Base-by-base conservation (phyloP, 108 stramenopile genomes). In the Fistulifera solaris region DNA sequence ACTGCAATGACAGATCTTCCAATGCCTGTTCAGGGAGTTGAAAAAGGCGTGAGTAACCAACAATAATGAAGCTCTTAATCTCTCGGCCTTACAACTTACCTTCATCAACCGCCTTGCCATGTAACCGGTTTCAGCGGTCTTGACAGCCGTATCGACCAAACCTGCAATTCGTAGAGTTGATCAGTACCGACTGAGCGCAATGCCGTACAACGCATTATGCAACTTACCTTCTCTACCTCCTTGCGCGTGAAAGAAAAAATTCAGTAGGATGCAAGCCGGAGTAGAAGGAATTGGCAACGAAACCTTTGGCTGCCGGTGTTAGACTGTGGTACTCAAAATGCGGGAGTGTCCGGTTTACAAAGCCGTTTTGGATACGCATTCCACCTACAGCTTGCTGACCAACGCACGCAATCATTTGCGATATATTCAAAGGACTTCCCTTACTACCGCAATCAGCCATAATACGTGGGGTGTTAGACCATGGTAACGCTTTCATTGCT, bases 391-490 rank as follows among this genome's bases (percentile, higher is more conserved):
- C 89, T 69, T 99, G 98, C 73, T 99, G 98, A 6, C 98, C 98
- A 19, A 99, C 89, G 77, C 96, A 97, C 13, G 96, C 94, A 58
- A 96, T 95, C 98, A 99, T 99, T 72, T 99, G 98, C n/a, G 94
- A 96, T 54, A 99, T 94, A 61, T 99, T 99, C 35, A 99, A 62
- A 6, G 93, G 81, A 52, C 93, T 93, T 8, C 98, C 98, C 83
- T 99, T 99, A 8, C 94, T 92, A n/a, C 98, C 98, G 66, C 96
- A 98, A 40, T 94, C 91, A 15, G 98, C 96, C 95, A 96, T 98
- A 53, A 94, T 96, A 38, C 94, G 78, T 6, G 94, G 96, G 1
- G 85, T 65, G 55, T 91, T 91, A 18, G 84, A 71, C 87, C 93
- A 87, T 35, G 72, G 71, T 44, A 97, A 73, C 17, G 82, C 81